Percentiles rank a stretch among this genome's conserved stretches.
Conservation (phyloP, 2,329 filamentous ascomycete species). For the Phialophora tarda region DNA sequence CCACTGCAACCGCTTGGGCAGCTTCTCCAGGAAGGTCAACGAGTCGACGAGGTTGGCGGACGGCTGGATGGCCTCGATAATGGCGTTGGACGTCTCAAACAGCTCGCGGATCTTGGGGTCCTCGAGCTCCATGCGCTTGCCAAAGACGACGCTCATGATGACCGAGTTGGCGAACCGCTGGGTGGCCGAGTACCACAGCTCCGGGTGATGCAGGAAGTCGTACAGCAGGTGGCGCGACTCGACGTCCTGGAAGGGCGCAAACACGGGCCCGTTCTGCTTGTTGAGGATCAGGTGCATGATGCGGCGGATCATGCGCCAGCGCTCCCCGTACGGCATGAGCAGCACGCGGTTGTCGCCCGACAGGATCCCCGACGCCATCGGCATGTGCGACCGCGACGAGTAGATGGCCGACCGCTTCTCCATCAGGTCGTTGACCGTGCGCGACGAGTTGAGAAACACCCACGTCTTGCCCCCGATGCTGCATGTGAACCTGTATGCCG, state of each 20-base stretch:
- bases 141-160: slow-evolving; percentile 54
- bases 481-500: slow-evolving; percentile 27
- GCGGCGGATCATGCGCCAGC: slow-evolving; percentile 36
- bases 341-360: slow-evolving; percentile 51
- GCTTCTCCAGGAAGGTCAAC: slow-evolving; percentile 51
- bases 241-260: slow-evolving; percentile 36
- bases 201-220: slow-evolving; percentile 32
- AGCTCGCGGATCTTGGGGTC: slow-evolving; percentile 42
- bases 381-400: slow-evolving; percentile 45
- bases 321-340: slow-evolving; percentile 49
- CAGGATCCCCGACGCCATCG: slow-evolving; percentile 41
- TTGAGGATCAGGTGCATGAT: slow-evolving; percentile 40
- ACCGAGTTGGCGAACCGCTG: slow-evolving; percentile 51
- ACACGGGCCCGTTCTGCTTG: slow-evolving; percentile 32
- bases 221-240: slow-evolving; percentile 35
- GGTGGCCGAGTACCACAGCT: slow-evolving; percentile 49
- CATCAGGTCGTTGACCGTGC: slow-evolving; percentile 44
- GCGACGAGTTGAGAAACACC: slow-evolving; percentile 33
- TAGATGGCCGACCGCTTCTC: slow-evolving; percentile 49
- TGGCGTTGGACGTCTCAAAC: slow-evolving; percentile 48
- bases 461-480: slow-evolving; percentile 30
- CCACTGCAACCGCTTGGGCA: slow-evolving; percentile 53
- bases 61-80: slow-evolving; percentile 46
- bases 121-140: slow-evolving; percentile 51
- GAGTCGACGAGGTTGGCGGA: slow-evolving; percentile 54